Conservation (phyloP, 2,329 filamentous ascomycete species). For the Aspergillus japonicus region DNA sequence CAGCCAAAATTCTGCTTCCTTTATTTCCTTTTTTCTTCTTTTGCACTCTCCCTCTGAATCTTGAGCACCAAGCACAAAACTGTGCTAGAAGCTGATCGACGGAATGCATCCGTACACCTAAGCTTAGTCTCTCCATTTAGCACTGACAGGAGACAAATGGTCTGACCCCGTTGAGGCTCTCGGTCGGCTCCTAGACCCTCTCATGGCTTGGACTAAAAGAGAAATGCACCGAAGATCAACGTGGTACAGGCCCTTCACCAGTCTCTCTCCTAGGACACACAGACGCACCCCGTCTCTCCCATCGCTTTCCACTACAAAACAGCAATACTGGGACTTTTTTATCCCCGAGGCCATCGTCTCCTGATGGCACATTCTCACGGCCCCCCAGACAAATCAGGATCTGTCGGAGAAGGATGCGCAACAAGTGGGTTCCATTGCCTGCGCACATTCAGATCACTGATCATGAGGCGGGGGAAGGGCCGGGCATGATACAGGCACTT, state of each 20-base stretch:
- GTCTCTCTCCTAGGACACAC: background rate
- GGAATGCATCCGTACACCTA: background rate
- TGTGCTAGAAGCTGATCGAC: background rate
- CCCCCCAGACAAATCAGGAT: background rate
- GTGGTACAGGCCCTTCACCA: background rate
- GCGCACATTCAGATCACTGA: background rate
- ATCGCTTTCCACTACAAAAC: background rate
- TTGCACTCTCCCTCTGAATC: too few species aligned
- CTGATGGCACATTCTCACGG: constrained; percentile 2
- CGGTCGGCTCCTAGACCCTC: background rate
- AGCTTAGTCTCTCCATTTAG: background rate
- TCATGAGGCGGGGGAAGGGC: background rate
- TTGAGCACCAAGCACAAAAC: background rate
- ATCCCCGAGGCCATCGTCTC: background rate
- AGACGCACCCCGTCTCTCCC: background rate
- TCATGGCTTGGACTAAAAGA: background rate
- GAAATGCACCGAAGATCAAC: background rate
- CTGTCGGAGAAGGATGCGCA: background rate
- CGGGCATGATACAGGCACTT: background rate
- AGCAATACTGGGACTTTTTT: background rate
- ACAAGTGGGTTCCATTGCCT: background rate
- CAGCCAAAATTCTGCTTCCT: background rate
- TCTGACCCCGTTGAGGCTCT: background rate
- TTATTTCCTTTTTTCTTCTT: background rate
- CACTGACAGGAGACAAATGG: background rate